These are phyloP conservation scores for Aaosphaeria pasadenensis DNA, from an alignment of 2,329 filamentous ascomycete genomes.

Conservation along the genomic window DNA sequence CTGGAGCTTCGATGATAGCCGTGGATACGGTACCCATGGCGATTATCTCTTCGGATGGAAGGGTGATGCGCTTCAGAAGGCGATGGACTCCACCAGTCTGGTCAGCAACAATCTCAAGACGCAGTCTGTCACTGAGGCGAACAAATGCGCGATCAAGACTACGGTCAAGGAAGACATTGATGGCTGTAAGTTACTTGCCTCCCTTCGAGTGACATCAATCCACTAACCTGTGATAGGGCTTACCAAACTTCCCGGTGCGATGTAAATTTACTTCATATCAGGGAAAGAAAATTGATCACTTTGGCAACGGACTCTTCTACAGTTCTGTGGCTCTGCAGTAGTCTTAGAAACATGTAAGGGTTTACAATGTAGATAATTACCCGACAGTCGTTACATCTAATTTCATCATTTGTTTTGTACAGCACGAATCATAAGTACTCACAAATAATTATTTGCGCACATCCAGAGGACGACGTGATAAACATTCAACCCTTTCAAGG, in stretches of 20 bases:
- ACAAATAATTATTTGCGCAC: too few relatives aligned
- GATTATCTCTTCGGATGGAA: conserved; percentile 28
- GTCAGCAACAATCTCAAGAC: conserved; percentile 12
- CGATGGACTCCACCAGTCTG: conserved; percentile 11
- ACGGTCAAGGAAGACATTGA: conserved; percentile 20
- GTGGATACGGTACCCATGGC: conserved; percentile 27
- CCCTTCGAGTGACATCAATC: neutral
- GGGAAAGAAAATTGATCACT: too few relatives aligned
- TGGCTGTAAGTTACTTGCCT: conserved; percentile 10
- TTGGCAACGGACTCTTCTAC: too few relatives aligned
- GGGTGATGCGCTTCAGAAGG: conserved; percentile 21
- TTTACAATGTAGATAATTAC: too few relatives aligned
- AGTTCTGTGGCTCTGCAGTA: too few relatives aligned
- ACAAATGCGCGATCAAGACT: conserved; percentile 21
- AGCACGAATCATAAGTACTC: too few relatives aligned
- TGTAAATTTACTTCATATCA: neutral
- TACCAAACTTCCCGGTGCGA: neutral
- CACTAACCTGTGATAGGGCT: neutral
- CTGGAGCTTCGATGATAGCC: conserved; percentile 20
- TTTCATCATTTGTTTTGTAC: too few relatives aligned
- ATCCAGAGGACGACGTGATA: too few relatives aligned
- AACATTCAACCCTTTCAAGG: too few relatives aligned
- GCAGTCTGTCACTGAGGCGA: conserved; percentile 17
- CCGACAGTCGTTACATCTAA: too few relatives aligned
- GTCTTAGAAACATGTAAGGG: too few relatives aligned